A percentile compares a stretch with the other conserved stretches of the same genome.
These are phyloP conservation scores for Debaryomyces udenii DNA, from an alignment of 1,139 yeast species.

Conservation along the genomic window DNA sequence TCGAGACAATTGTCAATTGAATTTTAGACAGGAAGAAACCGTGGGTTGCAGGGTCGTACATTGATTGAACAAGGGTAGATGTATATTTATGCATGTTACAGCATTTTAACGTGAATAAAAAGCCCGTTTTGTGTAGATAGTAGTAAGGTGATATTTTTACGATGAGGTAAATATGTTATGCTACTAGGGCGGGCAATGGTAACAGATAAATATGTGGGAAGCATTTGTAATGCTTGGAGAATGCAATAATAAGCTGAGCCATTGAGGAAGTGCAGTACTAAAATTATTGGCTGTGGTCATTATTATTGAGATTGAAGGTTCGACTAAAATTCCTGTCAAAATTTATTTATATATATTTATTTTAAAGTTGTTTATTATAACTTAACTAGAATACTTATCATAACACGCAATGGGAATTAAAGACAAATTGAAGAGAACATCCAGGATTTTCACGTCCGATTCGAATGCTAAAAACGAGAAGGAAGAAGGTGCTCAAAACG, in stretches of 20 bases:
- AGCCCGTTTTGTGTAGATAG: background rate
- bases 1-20: no score
- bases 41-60: constrained; percentile 1
- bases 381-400: no score
- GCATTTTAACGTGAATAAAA: background rate
- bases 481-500: constrained; percentile 13
- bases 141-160: constrained; percentile 3
- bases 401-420: constrained; percentile 54
- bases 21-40: background rate
- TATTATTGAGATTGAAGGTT: background rate
- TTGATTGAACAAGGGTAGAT: no score
- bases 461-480: constrained; percentile 22
- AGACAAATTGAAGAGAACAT: constrained; percentile 50
- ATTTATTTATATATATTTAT: no score
- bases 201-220: background rate
- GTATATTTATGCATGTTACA: no score
- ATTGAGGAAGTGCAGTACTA: background rate
- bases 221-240: background rate
- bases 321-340: no score
- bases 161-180: constrained; percentile 4
- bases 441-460: constrained; percentile 41
- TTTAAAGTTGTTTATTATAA: no score
- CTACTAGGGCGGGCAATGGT: background rate
- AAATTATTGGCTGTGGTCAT: constrained; percentile 4
- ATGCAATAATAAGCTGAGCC: constrained; percentile 7